phyloP scores from a whole-genome alignment of 2,329 filamentous ascomycete genomes.

The Leptographium flavum region DNA sequence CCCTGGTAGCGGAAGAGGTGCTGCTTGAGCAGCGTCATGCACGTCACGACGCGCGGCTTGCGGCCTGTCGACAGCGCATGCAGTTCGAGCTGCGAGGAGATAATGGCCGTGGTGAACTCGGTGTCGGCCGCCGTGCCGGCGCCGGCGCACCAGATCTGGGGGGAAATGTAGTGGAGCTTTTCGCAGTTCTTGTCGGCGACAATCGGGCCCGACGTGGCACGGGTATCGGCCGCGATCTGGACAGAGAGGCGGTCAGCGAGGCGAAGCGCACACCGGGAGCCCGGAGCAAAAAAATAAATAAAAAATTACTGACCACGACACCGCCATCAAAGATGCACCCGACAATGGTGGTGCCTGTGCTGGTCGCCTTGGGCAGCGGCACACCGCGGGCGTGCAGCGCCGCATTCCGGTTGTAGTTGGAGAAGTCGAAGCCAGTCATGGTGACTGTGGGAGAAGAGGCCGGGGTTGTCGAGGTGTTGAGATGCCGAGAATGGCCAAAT shows the following conservation, averaged over 20 bases:
- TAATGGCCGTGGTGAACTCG: conserved; percentile 96
- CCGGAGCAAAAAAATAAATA: not conserved
- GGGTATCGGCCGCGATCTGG: conserved; percentile 92
- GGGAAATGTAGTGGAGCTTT: conserved; percentile 97
- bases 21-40: conserved; percentile 99
- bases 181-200: conserved; percentile 99
- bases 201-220: conserved; percentile 93
- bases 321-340: conserved; percentile 94
- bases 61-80: conserved; percentile 93
- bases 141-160: conserved; percentile 98
- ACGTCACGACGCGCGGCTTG: conserved; percentile 92
- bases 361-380: conserved; percentile 91
- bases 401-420: conserved; percentile 98
- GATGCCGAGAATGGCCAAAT: not conserved
- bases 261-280: not conserved
- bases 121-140: conserved; percentile 96
- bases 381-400: conserved; percentile 89
- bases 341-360: conserved; percentile 97
- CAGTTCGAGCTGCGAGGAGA: conserved; percentile 96
- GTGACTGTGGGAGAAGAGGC: conserved; percentile 18
- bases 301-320: conserved; percentile 70
- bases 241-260: not conserved
- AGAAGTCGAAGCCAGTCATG: conserved; percentile 98
- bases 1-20: conserved; percentile 98
- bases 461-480: not conserved